These are phyloP conservation scores for Solanum gandarillasii DNA, from an alignment of 257 asterid species.

Conservation along the genomic window DNA sequence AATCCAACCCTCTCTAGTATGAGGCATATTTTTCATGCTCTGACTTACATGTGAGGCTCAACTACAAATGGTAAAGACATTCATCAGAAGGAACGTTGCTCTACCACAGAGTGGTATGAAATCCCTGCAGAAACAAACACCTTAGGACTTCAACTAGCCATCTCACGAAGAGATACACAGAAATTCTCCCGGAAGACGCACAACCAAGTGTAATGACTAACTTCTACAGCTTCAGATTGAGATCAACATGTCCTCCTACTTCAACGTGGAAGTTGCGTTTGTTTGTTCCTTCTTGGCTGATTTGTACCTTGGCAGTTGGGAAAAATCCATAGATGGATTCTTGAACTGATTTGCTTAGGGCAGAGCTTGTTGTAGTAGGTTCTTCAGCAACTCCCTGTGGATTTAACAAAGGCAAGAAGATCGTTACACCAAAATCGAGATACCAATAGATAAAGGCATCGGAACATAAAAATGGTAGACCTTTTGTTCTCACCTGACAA, in stretches of 20 bases:
- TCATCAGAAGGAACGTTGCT: neutral
- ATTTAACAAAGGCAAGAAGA: neutral
- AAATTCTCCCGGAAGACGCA: neutral
- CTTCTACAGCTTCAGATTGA: constrained; percentile 51
- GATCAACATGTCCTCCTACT: constrained; percentile 48
- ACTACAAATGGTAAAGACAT: neutral
- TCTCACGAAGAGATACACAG: neutral
- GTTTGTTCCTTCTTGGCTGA: constrained; percentile 10
- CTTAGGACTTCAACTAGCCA: neutral
- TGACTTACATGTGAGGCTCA: neutral
- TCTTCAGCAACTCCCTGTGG: constrained; percentile 33
- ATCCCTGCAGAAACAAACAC: constrained; percentile 1
- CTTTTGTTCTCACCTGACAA: constrained; percentile 31
- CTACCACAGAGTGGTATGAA: neutral
- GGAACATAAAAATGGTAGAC: neutral
- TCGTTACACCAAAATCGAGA: neutral
- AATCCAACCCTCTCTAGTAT: neutral
- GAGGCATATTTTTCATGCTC: neutral
- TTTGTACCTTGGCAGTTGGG: constrained; percentile 27
- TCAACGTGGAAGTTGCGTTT: constrained; percentile 21
- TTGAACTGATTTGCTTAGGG: constrained; percentile 18
- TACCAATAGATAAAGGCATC: neutral
- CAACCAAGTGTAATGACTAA: constrained; percentile 3
- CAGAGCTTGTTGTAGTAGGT: constrained; percentile 2
- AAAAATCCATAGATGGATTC: constrained; percentile 41